Conservation (phyloP, 1,284 basidiomycete species). For the Microbotryum scabiosae region DNA sequence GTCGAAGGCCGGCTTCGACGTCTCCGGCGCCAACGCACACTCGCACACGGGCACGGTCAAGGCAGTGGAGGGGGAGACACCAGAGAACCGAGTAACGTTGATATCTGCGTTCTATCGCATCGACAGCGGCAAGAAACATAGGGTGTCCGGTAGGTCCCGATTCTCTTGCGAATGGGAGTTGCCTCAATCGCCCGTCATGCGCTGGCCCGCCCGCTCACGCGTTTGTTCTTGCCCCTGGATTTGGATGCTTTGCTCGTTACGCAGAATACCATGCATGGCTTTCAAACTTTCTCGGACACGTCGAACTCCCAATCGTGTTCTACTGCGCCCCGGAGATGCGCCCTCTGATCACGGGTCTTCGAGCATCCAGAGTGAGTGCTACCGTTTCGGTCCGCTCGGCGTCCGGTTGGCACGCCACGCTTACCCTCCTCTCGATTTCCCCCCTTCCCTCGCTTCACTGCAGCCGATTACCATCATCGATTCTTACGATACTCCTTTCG, state of each 20-base stretch:
- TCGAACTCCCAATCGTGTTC: conserved; percentile 32
- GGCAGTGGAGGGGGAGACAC: not conserved
- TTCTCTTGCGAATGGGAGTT: no score
- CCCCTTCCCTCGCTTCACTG: not conserved
- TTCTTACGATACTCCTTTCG: conserved; percentile 24
- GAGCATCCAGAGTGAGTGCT: conserved; percentile 27
- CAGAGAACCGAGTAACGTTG: conserved; percentile 16
- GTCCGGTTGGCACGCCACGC: not conserved
- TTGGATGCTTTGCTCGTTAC: not conserved
- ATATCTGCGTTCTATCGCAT: conserved; percentile 32
- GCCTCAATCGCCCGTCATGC: no score
- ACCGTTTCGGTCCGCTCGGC: no score
- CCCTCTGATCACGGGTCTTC: conserved; percentile 14
- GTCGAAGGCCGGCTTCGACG: not conserved
- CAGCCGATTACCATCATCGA: conserved; percentile 29
- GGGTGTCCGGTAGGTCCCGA: conserved; percentile 20
- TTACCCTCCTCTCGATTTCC: not conserved
- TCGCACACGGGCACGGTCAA: not conserved
- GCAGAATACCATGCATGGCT: conserved; percentile 33
- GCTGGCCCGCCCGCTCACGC: not conserved
- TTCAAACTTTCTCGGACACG: conserved; percentile 27
- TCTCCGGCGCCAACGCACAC: not conserved
- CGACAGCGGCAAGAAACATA: conserved; percentile 30
- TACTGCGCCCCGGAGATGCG: conserved; percentile 29
- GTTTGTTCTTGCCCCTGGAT: not conserved